These are phyloP conservation scores for Pochonia chlamydosporia DNA, from an alignment of 2,329 filamentous ascomycete species.

Conservation along the genomic window DNA sequence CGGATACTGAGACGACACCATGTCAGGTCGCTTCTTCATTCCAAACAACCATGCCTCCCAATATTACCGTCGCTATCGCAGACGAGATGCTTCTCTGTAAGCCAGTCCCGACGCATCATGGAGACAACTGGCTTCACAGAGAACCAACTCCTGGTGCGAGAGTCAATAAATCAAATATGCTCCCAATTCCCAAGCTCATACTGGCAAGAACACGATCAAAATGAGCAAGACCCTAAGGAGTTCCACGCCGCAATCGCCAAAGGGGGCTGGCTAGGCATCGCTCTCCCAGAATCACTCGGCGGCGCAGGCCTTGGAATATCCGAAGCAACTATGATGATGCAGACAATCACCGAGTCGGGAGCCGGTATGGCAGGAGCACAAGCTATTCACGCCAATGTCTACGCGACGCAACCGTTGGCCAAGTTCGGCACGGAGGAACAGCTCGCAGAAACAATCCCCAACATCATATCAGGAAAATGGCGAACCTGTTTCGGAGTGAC, in stretches of 20 bases:
- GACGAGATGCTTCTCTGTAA: neutral
- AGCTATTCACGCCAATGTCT: constrained; percentile 61
- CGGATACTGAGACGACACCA: neutral
- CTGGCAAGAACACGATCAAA: constrained; percentile 69
- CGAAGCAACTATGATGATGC: constrained; percentile 83
- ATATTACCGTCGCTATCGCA: neutral
- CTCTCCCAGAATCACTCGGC: constrained; percentile 67
- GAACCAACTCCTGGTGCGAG: constrained; percentile 65
- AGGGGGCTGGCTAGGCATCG: constrained; percentile 78
- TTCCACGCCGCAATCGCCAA: constrained; percentile 70
- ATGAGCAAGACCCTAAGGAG: constrained; percentile 64
- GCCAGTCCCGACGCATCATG: constrained; percentile 46
- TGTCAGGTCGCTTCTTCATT: neutral
- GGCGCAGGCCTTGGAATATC: constrained; percentile 72
- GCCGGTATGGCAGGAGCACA: constrained; percentile 71
- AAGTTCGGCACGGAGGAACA: constrained; percentile 66
- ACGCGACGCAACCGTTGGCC: constrained; percentile 69
- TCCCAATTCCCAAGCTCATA: constrained; percentile 67
- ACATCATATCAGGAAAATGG: constrained; percentile 66
- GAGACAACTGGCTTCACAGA: constrained; percentile 67
- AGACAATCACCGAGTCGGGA: constrained; percentile 71
- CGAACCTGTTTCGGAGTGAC: constrained; percentile 78
- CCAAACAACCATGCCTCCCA: neutral
- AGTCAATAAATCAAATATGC: constrained; percentile 64
- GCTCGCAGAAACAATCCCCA: constrained; percentile 56